Conservation (phyloP, 805 yeast genomes). For the Tetrapisispora iriomotensis region DNA sequence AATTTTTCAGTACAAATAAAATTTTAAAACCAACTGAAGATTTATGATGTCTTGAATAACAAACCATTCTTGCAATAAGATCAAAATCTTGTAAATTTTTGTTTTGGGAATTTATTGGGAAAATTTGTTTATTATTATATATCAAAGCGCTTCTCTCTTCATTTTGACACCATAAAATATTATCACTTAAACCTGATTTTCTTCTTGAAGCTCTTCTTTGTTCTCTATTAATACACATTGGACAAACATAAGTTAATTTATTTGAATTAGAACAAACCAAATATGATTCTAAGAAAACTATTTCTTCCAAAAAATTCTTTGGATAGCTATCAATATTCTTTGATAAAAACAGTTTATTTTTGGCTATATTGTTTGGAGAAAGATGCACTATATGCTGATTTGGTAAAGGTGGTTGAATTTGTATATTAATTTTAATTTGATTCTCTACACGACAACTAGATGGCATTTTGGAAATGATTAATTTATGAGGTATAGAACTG, state of each 20-base stretch:
- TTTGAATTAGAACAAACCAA: conserved; percentile 46
- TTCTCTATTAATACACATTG: conserved; percentile 85
- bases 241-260: conserved; percentile 65
- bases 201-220: conserved; percentile 89
- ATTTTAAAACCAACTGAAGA: conserved; percentile 79
- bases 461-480: conserved; percentile 58
- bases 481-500: conserved; percentile 32
- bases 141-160: conserved; percentile 75
- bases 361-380: conserved; percentile 81
- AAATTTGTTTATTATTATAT: conserved; percentile 83
- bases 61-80: conserved; percentile 68
- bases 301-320: conserved; percentile 39
- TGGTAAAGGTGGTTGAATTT: conserved; percentile 63
- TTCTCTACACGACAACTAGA: conserved; percentile 86
- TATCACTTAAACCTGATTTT: conserved; percentile 69
- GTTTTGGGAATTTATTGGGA: conserved; percentile 34
- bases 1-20: conserved; percentile 56
- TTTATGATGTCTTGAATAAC: conserved; percentile 93
- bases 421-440: conserved; percentile 70
- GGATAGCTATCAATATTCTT: conserved; percentile 34
- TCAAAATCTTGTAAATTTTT: conserved; percentile 26
- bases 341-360: conserved; percentile 67
- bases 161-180: conserved; percentile 65
- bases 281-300: conserved; percentile 65
- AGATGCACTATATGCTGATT: conserved; percentile 62